Conservation (phyloP, 1,284 basidiomycete species). For the Malassezia sympodialis region DNA sequence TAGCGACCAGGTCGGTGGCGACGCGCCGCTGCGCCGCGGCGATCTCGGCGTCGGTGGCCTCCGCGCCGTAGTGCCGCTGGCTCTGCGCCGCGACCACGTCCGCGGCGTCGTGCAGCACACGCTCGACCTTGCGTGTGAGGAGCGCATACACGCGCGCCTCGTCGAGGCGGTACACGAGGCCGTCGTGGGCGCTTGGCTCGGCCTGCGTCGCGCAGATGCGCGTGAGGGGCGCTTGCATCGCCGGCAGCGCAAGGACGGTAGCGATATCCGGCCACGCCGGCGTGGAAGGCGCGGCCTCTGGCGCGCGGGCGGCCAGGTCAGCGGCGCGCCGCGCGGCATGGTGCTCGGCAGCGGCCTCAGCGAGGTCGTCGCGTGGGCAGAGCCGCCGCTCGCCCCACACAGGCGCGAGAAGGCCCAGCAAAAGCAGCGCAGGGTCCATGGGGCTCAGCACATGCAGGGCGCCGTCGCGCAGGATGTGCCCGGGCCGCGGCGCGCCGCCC, state of each 20-base stretch:
- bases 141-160: not conserved
- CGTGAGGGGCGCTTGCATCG: not conserved
- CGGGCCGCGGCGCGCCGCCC: not conserved
- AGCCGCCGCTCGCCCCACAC: not conserved
- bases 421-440: slow-evolving; percentile 13
- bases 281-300: not conserved
- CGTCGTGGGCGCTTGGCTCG: not conserved
- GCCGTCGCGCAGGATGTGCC: slow-evolving; percentile 5
- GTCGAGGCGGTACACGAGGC: slow-evolving; percentile 11
- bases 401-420: slow-evolving; percentile 6
- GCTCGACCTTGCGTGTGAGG: not conserved
- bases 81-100: slow-evolving; percentile 5
- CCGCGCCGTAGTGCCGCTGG: not conserved
- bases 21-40: not conserved
- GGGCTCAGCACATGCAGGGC: slow-evolving; percentile 11
- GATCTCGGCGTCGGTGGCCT: not conserved
- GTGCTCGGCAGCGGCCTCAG: slow-evolving; percentile 8
- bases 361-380: slow-evolving; percentile 8
- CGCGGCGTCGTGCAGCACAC: not conserved
- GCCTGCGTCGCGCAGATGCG: slow-evolving; percentile 15
- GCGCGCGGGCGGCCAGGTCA: not conserved
- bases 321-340: slow-evolving; percentile 9
- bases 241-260: not conserved
- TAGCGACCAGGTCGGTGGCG: not conserved
- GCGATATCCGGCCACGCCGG: slow-evolving; percentile 10